phyloP scores from a whole-genome alignment of 2,329 filamentous ascomycete species.

The Penicillium brevicompactum region DNA sequence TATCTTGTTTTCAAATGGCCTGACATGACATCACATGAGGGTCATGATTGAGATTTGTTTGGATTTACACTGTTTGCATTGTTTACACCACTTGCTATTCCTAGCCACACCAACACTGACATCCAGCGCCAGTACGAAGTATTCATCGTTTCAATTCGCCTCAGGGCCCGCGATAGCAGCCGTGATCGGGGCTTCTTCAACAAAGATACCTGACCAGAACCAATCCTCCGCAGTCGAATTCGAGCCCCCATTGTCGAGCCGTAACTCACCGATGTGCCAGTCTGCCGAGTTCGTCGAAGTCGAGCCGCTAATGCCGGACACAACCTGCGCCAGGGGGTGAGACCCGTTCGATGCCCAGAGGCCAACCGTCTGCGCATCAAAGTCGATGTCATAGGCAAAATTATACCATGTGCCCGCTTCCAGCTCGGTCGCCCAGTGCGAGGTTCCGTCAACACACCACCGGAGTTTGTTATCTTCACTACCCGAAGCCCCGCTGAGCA shows the following conservation, averaged over 20 bases:
- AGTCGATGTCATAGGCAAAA: conserved; percentile 74
- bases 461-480: conserved; percentile 59
- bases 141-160: no score
- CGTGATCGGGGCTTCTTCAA: conserved; percentile 60
- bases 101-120: neutral
- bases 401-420: conserved; percentile 71
- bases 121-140: neutral
- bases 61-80: neutral
- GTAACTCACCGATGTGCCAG: conserved; percentile 72
- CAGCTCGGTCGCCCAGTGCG: conserved; percentile 65
- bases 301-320: conserved; percentile 61
- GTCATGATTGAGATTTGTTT: neutral
- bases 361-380: conserved; percentile 61
- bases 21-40: neutral
- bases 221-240: conserved; percentile 63
- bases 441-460: conserved; percentile 64
- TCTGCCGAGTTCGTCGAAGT: conserved; percentile 69
- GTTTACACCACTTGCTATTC: neutral
- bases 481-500: conserved; percentile 44
- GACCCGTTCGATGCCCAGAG: conserved; percentile 71
- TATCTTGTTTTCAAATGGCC: neutral
- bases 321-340: conserved; percentile 59
- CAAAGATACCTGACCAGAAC: conserved; percentile 72
- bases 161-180: conserved; percentile 40
- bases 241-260: conserved; percentile 61